Percentiles rank a stretch among this genome's conserved stretches.
Conservation (phyloP, 768 basidiomycete species). For the Hysterangium stoloniferum region DNA sequence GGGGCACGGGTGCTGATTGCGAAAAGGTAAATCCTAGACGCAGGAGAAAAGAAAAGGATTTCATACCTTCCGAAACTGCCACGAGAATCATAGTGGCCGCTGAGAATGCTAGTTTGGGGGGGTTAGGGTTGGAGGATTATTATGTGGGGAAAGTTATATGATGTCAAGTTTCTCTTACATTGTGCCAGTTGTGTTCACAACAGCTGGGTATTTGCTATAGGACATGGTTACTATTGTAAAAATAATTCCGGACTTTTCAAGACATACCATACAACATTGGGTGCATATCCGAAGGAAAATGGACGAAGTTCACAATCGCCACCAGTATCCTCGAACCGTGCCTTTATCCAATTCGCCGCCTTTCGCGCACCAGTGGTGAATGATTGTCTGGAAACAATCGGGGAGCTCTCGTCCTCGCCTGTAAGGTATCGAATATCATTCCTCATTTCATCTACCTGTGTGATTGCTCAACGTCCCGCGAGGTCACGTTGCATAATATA, state of each 20-base stretch:
- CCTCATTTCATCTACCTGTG: conserved; percentile 37
- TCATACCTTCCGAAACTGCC: conserved; percentile 73
- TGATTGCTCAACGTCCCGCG: background rate
- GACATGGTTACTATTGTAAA: background rate
- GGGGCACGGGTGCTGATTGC: conserved; percentile 15
- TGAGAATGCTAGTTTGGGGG: conserved; percentile 61
- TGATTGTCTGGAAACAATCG: conserved; percentile 74
- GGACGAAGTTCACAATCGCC: conserved; percentile 59
- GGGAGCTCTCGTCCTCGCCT: conserved; percentile 69
- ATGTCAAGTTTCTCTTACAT: conserved; percentile 1
- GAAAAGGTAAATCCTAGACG: background rate
- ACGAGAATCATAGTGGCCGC: conserved; percentile 87
- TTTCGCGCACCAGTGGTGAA: conserved; percentile 58
- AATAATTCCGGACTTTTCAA: background rate
- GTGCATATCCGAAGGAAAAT: conserved; percentile 70
- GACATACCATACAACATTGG: conserved; percentile 79
- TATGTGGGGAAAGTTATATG: no score
- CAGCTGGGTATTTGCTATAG: background rate
- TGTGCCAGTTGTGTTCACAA: background rate
- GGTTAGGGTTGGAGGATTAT: conserved; percentile 47
- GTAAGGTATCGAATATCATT: conserved; percentile 77
- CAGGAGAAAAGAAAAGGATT: conserved; percentile 33
- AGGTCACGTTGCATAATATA: background rate
- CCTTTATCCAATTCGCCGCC: conserved; percentile 72
- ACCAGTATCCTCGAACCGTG: conserved; percentile 63